Percentiles rank a stretch among this genome's conserved stretches.
Evolutionary conservation across 768 basidiomycete genomes (phyloP).

Genomic region (Xerocomellus chrysenteron): DNA sequence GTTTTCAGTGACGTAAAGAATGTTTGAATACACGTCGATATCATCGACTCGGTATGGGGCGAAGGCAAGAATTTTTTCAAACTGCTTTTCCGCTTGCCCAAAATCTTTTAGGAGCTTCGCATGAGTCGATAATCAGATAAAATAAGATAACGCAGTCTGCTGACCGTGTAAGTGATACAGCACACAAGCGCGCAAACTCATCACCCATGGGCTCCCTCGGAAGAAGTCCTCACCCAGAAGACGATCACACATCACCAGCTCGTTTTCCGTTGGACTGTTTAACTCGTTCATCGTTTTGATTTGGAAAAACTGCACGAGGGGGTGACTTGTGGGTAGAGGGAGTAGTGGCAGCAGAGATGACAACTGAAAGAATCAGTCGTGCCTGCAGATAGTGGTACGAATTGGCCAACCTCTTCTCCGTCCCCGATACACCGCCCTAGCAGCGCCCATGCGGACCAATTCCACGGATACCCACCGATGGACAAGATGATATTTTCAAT

Average conservation of each 20-base stretch:
- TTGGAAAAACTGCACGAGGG: constrained; percentile 72
- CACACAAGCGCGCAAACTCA: constrained; percentile 81
- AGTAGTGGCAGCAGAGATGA: constrained; percentile 44
- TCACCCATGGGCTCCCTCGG: constrained; percentile 80
- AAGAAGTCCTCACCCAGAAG: constrained; percentile 72
- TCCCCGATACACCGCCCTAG: constrained; percentile 79
- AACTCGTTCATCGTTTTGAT: constrained; percentile 88
- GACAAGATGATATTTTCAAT: constrained; percentile 79
- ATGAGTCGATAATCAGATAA: constrained; percentile 1
- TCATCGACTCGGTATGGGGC: constrained; percentile 93
- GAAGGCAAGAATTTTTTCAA: constrained; percentile 73
- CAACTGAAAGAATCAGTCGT: constrained; percentile 34
- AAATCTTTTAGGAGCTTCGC: constrained; percentile 59
- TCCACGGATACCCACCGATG: constrained; percentile 80
- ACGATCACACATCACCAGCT: constrained; percentile 77
- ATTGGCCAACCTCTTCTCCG: constrained; percentile 70
- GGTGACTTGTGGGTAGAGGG: constrained; percentile 51
- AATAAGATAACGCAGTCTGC: constrained; percentile 22
- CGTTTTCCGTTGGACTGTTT: constrained; percentile 84
- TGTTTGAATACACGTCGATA: constrained; percentile 95
- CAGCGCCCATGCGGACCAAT: constrained; percentile 91
- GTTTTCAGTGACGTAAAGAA: constrained; percentile 93
- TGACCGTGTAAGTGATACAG: constrained; percentile 89
- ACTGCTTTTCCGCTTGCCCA: constrained; percentile 78
- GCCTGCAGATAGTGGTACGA: not conserved